phyloP scores from a whole-genome alignment of 176 grass and related monocot species.

The Cocos nucifera region DNA sequence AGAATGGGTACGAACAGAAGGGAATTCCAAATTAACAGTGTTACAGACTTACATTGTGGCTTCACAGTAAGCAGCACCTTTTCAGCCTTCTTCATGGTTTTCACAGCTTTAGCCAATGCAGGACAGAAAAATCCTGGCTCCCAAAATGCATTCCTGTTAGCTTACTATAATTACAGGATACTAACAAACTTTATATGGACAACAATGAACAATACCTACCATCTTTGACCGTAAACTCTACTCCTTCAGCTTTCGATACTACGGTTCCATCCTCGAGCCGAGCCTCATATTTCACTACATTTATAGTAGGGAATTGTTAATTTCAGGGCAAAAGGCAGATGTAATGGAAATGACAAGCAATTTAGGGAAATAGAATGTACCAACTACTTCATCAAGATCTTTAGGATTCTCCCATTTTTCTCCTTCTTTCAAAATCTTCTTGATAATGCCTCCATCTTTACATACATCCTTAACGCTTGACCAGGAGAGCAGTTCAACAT shows the following conservation, averaged over 20 bases:
- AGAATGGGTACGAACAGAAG: no score
- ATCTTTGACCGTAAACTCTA: conserved; percentile 87
- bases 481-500: conserved; percentile 94
- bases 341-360: no score
- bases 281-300: conserved; percentile 78
- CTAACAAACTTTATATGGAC: no score
- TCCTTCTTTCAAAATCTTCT: conserved; percentile 76
- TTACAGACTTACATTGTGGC: conserved; percentile 66
- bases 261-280: conserved; percentile 66
- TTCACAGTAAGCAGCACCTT: conserved; percentile 77
- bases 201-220: conserved; percentile 22
- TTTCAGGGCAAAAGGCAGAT: not conserved
- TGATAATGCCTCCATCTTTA: conserved; percentile 89
- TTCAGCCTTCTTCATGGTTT: conserved; percentile 90
- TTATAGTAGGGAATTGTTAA: not conserved
- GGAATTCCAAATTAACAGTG: not conserved
- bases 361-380: conserved; percentile 22
- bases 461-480: conserved; percentile 83
- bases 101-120: conserved; percentile 67
- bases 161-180: no score
- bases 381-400: conserved; percentile 88
- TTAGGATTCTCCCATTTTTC: conserved; percentile 98
- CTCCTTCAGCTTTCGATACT: conserved; percentile 62
- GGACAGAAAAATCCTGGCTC: conserved; percentile 66
- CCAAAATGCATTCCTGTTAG: not conserved